Base-by-base conservation (phyloP, 192 early-diverging fungal species). In the Linnemannia elongata region DNA sequence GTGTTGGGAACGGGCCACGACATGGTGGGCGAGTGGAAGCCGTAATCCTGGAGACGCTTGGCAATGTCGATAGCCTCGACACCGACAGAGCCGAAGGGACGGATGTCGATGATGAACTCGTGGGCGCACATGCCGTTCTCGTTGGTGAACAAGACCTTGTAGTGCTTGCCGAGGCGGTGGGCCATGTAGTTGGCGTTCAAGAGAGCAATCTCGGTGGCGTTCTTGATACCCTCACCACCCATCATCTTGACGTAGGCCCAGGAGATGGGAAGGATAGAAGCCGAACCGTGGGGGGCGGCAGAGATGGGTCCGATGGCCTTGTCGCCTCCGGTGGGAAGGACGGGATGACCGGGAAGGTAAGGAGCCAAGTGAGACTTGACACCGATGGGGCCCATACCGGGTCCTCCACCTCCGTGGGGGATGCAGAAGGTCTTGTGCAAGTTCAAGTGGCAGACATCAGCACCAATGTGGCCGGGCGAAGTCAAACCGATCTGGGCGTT, bases 131-230 rank as follows among this genome's bases (percentile, higher is more conserved):
- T 94, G 75, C 98, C 97, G 78, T 98, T 93, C 54, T 96, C 91
- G 91, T 99, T 99, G 41, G 96, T 96, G 90, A 90, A 99, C 70
- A 99, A 91, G 36, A 99, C 94, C 80, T 96, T 93, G 92, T 99
- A 99, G 91, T 99, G 96, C 77, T 93, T 91, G 83, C 92, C 92
- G 87, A 99, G 94, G 30, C 97, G 95, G 87, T 94, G 93, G 55
- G 95, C 93, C 97, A 99, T 99, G 93, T 99, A 99, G 91, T 99
- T 99, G 88, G 99, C 99, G 87, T 98, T 99, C 83, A 99, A 91
- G 12, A 99, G 92, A 41, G 99, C 99, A 49, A 95, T 90, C 88
- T 97, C 91, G 54, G 99, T 99, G 24, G 97, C 95, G 72, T 94
- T 85, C 68, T 92, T 93, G 78, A 99, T 92, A 79, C 99, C 99